These are phyloP conservation scores for Gentiana macrophylla DNA, from an alignment of 257 asterid genomes.

Conservation along the genomic window DNA sequence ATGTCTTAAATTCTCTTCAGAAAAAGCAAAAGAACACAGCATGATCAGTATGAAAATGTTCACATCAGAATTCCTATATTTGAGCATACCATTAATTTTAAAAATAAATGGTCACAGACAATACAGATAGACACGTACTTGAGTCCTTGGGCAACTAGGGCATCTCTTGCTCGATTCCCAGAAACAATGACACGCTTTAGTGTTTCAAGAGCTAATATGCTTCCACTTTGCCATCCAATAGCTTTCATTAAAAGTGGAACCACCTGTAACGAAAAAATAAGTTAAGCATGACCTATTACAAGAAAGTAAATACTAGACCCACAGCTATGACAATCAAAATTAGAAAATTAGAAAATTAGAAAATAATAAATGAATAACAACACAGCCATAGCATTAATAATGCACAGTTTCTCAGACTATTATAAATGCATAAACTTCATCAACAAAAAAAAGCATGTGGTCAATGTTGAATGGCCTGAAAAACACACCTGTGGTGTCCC, in stretches of 20 bases:
- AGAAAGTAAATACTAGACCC: not conserved
- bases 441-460: not conserved
- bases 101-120: not conserved
- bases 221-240: constrained; percentile 99
- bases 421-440: not conserved
- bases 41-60: too few species aligned
- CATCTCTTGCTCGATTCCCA: constrained; percentile 96
- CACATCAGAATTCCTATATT: too few species aligned
- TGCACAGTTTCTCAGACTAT: not conserved
- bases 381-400: too few species aligned
- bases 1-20: too few species aligned
- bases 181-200: constrained; percentile 93
- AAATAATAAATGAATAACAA: too few species aligned
- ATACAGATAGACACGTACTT: constrained; percentile 39
- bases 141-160: constrained; percentile 97
- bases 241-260: constrained; percentile 99
- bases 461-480: not conserved
- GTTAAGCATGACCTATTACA: constrained; percentile 5
- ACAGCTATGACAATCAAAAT: not conserved
- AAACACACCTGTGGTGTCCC: constrained; percentile 86
- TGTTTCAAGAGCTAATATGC: constrained; percentile 98
- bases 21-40: too few species aligned
- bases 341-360: not conserved
- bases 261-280: constrained; percentile 43
- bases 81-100: not conserved